Percentiles rank a stretch among this genome's conserved stretches.
Conservation (phyloP, 2,329 filamentous ascomycete genomes). For the Stagonosporopsis tanaceti region DNA sequence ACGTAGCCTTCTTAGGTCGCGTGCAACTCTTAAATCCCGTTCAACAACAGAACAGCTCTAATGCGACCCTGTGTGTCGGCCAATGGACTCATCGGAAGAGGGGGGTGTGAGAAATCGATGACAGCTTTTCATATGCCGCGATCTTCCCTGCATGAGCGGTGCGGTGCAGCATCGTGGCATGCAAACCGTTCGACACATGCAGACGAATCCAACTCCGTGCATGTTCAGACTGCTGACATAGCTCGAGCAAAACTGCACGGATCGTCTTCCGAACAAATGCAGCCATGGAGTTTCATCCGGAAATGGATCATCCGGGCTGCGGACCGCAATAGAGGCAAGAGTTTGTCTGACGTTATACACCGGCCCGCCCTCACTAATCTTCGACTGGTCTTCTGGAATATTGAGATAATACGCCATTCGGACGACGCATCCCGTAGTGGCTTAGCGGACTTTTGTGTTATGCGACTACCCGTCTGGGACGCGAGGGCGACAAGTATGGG, state of each 20-base stretch:
- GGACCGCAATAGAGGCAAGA: conserved; percentile 13
- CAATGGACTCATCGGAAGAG: background rate
- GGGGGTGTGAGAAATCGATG: background rate
- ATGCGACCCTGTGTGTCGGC: background rate
- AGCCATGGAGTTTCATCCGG: conserved; percentile 2
- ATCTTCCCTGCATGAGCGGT: conserved; percentile 8
- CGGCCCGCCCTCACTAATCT: background rate
- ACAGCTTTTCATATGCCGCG: background rate
- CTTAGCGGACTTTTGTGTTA: background rate
- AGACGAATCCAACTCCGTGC: background rate
- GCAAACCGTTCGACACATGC: conserved; percentile 1
- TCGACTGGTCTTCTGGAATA: conserved; percentile 5
- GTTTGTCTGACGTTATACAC: conserved; percentile 7
- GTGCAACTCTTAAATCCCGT: conserved; percentile 8
- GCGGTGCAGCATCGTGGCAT: background rate
- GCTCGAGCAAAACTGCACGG: background rate
- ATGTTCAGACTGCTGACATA: background rate
- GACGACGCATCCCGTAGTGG: background rate
- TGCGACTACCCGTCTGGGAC: background rate
- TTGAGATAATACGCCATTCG: background rate
- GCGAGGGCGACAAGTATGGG: background rate
- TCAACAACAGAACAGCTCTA: background rate
- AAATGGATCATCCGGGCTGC: conserved; percentile 3
- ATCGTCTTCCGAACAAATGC: background rate
- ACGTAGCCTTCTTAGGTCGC: conserved; percentile 10